Base-by-base conservation (phyloP, 768 basidiomycete species). In the Panaeolus cyanescens region DNA sequence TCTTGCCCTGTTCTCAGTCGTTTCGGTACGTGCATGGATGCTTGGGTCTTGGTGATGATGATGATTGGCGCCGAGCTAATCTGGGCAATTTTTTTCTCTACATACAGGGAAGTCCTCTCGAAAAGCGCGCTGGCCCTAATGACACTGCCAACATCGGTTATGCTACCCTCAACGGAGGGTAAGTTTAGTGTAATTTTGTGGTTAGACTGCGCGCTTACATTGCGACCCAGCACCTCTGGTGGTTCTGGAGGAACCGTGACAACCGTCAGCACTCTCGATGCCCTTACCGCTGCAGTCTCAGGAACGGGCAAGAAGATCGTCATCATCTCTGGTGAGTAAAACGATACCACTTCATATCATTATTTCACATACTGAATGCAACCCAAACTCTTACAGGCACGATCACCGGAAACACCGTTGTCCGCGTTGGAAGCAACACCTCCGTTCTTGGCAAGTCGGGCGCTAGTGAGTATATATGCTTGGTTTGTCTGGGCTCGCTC, bases 391-490 rank as follows among this genome's bases (percentile, higher is more conserved):
- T 15, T 34, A 4, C 36, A 80, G 79, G 80, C 34, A 76, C 72
- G 5, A 79, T 81, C 59, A 77, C 79, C 33, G 81, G 81, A 22
- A 71, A 77, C 60, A 61, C 71, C 22, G 79, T 77, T 22, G 77
- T 82, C 39, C 75, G 69, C 32, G 69, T 80, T 53, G 81, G 81
- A 15, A 72, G 75, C 10, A 80, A 81, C 70, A 82, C 78, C 9
- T 76, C 79, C 17, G 66, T 82, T 55, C 64, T 82, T 54, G 80
- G 81, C 25, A 71, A 71, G 55, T 55, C 58, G 12, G 80, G 79
- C 31, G 77, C 80, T 17, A 63, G 79, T 80, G 63, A 56, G 75
- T 64, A 7, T 25, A 34, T 17, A 34, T 3, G 12, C 9, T 56
- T 34, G 33, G 19, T n/a, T n/a, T n/a, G n/a, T n/a, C n/a, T n/a